These are phyloP conservation scores for Fraxinus baroniana DNA, from an alignment of 305 asterid species.

Conservation along the genomic window DNA sequence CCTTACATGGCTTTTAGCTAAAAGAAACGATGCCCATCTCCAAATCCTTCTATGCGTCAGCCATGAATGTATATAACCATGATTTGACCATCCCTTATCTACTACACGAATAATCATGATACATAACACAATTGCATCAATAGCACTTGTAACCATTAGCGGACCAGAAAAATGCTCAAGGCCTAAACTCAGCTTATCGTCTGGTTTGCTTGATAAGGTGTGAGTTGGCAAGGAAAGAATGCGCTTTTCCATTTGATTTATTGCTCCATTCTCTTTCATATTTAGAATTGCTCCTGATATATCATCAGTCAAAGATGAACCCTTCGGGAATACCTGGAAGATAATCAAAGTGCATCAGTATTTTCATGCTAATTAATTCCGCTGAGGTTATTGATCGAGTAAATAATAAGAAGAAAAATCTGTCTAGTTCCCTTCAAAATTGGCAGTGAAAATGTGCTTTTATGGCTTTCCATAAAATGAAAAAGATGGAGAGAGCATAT, in stretches of 20 bases:
- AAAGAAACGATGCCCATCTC: constrained; percentile 3
- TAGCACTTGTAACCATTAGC: constrained; percentile 1
- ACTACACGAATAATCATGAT: background rate
- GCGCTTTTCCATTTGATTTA: background rate
- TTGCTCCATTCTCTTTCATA: background rate
- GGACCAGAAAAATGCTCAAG: background rate
- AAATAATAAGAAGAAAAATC: background rate
- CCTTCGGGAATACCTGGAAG: background rate
- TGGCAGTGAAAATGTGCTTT: background rate
- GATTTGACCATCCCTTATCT: background rate
- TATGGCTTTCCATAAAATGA: background rate
- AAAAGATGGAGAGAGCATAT: background rate
- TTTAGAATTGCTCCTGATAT: background rate
- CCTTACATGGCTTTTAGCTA: background rate
- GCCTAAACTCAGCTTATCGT: background rate
- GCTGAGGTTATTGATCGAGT: background rate
- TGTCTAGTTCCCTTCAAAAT: background rate
- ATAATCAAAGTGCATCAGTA: constrained; percentile 1
- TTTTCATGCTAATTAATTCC: background rate
- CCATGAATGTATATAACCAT: constrained; percentile 1
- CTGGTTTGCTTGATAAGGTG: background rate
- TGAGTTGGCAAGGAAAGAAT: background rate
- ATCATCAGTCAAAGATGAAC: background rate
- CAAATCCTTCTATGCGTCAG: constrained; percentile 1
- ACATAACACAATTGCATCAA: constrained; percentile 4